These are phyloP conservation scores for Debaryomyces maramus DNA, from an alignment of 805 yeast species.

Conservation along the genomic window DNA sequence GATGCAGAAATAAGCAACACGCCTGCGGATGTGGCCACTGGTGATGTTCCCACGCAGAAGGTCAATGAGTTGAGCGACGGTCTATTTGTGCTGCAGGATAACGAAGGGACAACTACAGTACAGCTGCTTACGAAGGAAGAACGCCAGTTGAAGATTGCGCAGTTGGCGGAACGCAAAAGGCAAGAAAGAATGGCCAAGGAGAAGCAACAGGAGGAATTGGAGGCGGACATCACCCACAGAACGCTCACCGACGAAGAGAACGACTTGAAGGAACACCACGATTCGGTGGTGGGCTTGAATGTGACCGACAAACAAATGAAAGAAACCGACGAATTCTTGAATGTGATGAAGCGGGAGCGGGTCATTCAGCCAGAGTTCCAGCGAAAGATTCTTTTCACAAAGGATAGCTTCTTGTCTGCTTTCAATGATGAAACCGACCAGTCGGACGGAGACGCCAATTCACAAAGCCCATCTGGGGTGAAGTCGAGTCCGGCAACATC, in stretches of 20 bases:
- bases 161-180: conserved; percentile 20
- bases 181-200: conserved; percentile 17
- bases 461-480: conserved; percentile 7
- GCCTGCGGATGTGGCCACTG: neutral
- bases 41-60: neutral
- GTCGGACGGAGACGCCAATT: conserved; percentile 14
- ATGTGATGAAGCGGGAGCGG: conserved; percentile 31
- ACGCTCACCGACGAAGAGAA: conserved; percentile 43
- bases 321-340: conserved; percentile 33
- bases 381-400: conserved; percentile 27
- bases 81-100: neutral
- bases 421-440: conserved; percentile 27
- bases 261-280: conserved; percentile 28
- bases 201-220: conserved; percentile 18
- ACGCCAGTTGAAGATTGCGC: conserved; percentile 16
- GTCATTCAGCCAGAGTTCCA: conserved; percentile 33
- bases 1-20: conserved; percentile 11
- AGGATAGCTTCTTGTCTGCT: conserved; percentile 31
- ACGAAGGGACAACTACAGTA: neutral
- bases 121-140: conserved; percentile 14
- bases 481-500: conserved; percentile 35
- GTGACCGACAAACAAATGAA: conserved; percentile 23
- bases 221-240: conserved; percentile 31
- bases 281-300: conserved; percentile 20
- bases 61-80: neutral